Evolutionary conservation across 1,284 basidiomycete species (phyloP).

Genomic region (Mrakiaceae sp.): DNA sequence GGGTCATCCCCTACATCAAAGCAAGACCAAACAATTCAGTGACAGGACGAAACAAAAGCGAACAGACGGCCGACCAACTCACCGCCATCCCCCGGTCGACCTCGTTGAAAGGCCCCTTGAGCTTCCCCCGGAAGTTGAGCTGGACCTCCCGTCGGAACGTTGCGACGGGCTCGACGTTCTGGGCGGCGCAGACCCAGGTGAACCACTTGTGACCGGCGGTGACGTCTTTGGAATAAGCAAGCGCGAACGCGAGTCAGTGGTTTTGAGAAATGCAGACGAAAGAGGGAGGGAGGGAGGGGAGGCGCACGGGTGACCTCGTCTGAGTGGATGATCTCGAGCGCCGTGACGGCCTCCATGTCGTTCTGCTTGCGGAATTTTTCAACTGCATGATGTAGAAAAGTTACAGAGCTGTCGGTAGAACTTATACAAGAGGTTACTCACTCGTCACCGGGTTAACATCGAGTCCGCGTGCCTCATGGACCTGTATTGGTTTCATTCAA

Average conservation of each 20-base stretch:
- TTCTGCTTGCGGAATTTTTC: constrained; percentile 58
- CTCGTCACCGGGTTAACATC: constrained; percentile 75
- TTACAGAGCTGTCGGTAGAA: no score
- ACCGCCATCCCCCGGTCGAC: constrained; percentile 43
- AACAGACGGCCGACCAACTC: constrained; percentile 17
- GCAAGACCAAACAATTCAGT: no score
- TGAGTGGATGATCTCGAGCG: constrained; percentile 63
- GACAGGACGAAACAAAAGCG: no score
- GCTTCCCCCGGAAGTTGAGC: constrained; percentile 60
- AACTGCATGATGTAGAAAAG: constrained; percentile 27
- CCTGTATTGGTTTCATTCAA: constrained; percentile 37
- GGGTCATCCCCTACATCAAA: no score
- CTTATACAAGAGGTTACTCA: no score
- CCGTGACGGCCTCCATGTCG: constrained; percentile 57
- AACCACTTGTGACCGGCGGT: constrained; percentile 78
- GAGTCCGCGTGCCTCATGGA: constrained; percentile 76
- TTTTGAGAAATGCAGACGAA: neutral
- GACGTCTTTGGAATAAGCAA: constrained; percentile 40
- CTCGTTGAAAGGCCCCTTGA: constrained; percentile 76
- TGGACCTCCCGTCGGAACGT: constrained; percentile 45
- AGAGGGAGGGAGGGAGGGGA: neutral
- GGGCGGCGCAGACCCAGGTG: constrained; percentile 58
- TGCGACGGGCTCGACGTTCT: constrained; percentile 54
- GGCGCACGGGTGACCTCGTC: constrained; percentile 60
- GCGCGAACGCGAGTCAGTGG: neutral